Conservation (phyloP, 352 stramenopile species). For the Aphanomyces euteiches region DNA sequence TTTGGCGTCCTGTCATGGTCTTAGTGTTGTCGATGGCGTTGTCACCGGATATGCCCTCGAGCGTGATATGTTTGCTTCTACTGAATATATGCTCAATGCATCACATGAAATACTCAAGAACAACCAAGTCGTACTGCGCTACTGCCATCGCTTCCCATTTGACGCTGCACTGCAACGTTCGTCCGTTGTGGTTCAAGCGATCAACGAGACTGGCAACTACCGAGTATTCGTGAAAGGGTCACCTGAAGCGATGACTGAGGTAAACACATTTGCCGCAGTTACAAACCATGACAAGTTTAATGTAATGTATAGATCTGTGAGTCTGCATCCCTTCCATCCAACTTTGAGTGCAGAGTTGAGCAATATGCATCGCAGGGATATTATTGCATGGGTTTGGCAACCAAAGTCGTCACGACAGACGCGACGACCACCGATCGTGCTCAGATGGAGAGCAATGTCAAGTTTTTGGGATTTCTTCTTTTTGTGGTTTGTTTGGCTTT, state of each 20-base stretch:
- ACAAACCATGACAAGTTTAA: background rate
- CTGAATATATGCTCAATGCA: conserved; percentile 54
- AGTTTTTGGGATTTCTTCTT: conserved; percentile 42
- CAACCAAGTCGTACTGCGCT: background rate
- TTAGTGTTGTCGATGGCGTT: conserved; percentile 48
- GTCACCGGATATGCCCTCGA: conserved; percentile 70
- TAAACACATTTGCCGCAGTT: background rate
- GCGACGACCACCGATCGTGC: conserved; percentile 57
- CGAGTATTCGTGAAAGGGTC: conserved; percentile 71
- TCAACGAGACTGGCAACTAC: conserved; percentile 45
- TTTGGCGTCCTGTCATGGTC: conserved; percentile 62
- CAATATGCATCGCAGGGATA: conserved; percentile 75
- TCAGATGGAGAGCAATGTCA: conserved; percentile 67
- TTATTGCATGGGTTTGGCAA: conserved; percentile 71
- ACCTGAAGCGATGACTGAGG: conserved; percentile 47
- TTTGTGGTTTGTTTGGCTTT: background rate
- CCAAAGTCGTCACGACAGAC: conserved; percentile 42
- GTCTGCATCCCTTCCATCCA: conserved; percentile 50
- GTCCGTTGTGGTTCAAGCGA: conserved; percentile 62
- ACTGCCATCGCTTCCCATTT: conserved; percentile 65
- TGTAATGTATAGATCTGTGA: conserved; percentile 48
- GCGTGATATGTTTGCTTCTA: conserved; percentile 66
- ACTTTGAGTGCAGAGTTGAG: conserved; percentile 60
- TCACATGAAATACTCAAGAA: conserved; percentile 30
- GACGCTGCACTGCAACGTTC: conserved; percentile 65